These are phyloP conservation scores for Pseudonectria foliicola DNA, from an alignment of 2,329 filamentous ascomycete species.

Conservation along the genomic window DNA sequence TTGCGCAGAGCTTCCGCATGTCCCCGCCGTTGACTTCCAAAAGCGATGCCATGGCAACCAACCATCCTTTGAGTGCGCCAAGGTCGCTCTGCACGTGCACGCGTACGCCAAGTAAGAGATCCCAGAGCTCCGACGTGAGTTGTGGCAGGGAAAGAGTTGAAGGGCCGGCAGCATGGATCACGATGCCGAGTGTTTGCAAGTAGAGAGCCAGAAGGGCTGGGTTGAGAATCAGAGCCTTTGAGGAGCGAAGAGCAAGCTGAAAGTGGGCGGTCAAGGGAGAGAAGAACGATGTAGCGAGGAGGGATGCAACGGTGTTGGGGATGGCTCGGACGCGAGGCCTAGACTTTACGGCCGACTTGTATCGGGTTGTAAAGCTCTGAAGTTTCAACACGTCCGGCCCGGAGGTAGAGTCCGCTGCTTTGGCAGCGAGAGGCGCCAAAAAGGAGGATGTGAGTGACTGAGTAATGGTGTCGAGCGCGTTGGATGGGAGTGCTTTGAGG, in stretches of 20 bases:
- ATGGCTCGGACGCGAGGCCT: constrained; percentile 47
- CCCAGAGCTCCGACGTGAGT: constrained; percentile 79
- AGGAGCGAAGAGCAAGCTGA: constrained; percentile 51
- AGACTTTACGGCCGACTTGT: constrained; percentile 27
- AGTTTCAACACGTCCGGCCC: constrained; percentile 84
- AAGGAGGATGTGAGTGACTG: constrained; percentile 62
- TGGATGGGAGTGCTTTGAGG: constrained; percentile 45
- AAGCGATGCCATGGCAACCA: constrained; percentile 73
- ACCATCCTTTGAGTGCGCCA: constrained; percentile 61
- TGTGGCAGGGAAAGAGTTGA: constrained; percentile 68
- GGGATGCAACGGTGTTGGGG: constrained; percentile 69
- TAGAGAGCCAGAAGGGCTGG: constrained; percentile 72
- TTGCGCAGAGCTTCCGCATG: constrained; percentile 63
- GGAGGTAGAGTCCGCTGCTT: constrained; percentile 70
- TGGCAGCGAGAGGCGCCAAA: constrained; percentile 72
- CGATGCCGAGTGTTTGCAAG: constrained; percentile 76
- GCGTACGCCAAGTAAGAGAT: constrained; percentile 66
- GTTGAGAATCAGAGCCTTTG: constrained; percentile 58
- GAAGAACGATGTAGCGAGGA: constrained; percentile 76
- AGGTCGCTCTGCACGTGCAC: constrained; percentile 54
- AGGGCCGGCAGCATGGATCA: constrained; percentile 77
- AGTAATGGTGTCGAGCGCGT: constrained; percentile 62
- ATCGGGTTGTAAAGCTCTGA: constrained; percentile 69
- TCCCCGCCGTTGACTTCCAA: constrained; percentile 75
- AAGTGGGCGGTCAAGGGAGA: constrained; percentile 78